phyloP scores from a whole-genome alignment of 2,329 filamentous ascomycete genomes.

The Emergomyces pasteurianus region DNA sequence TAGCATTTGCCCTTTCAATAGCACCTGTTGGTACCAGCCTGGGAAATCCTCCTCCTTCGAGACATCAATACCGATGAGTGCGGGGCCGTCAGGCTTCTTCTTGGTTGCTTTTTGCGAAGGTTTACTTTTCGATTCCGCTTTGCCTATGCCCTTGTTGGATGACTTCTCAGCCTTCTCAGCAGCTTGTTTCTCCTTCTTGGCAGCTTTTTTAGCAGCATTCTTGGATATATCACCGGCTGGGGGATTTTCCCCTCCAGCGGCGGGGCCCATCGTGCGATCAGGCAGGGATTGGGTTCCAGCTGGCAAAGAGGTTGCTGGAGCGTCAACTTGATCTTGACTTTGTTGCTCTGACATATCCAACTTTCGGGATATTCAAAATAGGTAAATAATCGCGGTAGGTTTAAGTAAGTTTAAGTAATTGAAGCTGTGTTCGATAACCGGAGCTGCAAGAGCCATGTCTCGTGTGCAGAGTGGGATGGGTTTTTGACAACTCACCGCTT shows the following conservation, averaged over 20 bases:
- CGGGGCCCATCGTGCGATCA: conserved; percentile 30
- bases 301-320: conserved; percentile 14
- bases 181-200: conserved; percentile 34
- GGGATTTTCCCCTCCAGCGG: conserved; percentile 20
- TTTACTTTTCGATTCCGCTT: conserved; percentile 38
- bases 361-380: neutral
- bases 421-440: neutral
- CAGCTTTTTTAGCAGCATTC: conserved; percentile 38
- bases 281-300: conserved; percentile 25
- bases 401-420: neutral
- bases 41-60: conserved; percentile 78
- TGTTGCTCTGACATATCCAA: neutral
- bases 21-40: conserved; percentile 94
- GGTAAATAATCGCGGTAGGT: neutral
- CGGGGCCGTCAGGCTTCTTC: conserved; percentile 49
- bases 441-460: neutral
- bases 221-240: conserved; percentile 26
- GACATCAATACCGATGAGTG: conserved; percentile 75
- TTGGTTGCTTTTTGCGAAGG: conserved; percentile 30
- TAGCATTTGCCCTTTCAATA: conserved; percentile 93
- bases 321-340: neutral
- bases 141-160: conserved; percentile 28
- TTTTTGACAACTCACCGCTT: conserved; percentile 24
- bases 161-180: conserved; percentile 30
- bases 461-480: neutral